Conservation (phyloP, 495 filamentous ascomycete species). For the Daldinia caldariorum region DNA sequence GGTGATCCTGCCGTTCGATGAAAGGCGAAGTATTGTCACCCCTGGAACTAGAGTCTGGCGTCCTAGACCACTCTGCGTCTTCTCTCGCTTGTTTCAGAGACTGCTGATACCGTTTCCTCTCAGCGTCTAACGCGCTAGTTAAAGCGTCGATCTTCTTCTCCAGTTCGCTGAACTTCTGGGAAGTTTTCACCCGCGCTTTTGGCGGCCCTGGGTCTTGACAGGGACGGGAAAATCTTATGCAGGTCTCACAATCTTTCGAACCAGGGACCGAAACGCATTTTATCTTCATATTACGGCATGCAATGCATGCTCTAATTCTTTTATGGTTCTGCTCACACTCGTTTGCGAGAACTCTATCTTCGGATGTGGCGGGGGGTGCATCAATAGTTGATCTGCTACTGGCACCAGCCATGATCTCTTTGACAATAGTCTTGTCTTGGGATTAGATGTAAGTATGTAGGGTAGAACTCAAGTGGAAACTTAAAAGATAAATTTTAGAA, state of each 20-base stretch:
- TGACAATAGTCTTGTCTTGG: background rate
- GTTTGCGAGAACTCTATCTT: slow-evolving; percentile 17
- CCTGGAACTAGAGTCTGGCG: slow-evolving; percentile 23
- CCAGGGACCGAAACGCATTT: slow-evolving; percentile 38
- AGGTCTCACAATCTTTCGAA: slow-evolving; percentile 31
- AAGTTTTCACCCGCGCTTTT: slow-evolving; percentile 37
- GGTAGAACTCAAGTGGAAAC: background rate
- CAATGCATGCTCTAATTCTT: slow-evolving; percentile 31
- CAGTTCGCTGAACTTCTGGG: slow-evolving; percentile 36
- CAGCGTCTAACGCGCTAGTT: slow-evolving; percentile 30
- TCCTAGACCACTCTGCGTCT: slow-evolving; percentile 28
- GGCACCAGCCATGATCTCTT: slow-evolving; percentile 7
- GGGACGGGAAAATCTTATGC: slow-evolving; percentile 32
- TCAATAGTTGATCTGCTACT: background rate
- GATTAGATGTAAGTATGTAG: background rate
- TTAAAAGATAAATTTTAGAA: background rate
- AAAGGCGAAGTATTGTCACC: slow-evolving; percentile 6
- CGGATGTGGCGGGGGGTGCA: background rate
- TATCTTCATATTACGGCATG: slow-evolving; percentile 43
- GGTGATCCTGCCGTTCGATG: background rate
- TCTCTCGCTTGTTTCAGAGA: slow-evolving; percentile 5
- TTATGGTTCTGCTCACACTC: slow-evolving; percentile 19
- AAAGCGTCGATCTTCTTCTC: slow-evolving; percentile 39
- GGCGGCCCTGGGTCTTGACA: slow-evolving; percentile 40
- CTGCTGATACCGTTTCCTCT: slow-evolving; percentile 30